Percentiles rank a stretch among this genome's conserved stretches.
Conservation (phyloP, 2,329 filamentous ascomycete genomes). For the Neofusicoccum umdonicola region DNA sequence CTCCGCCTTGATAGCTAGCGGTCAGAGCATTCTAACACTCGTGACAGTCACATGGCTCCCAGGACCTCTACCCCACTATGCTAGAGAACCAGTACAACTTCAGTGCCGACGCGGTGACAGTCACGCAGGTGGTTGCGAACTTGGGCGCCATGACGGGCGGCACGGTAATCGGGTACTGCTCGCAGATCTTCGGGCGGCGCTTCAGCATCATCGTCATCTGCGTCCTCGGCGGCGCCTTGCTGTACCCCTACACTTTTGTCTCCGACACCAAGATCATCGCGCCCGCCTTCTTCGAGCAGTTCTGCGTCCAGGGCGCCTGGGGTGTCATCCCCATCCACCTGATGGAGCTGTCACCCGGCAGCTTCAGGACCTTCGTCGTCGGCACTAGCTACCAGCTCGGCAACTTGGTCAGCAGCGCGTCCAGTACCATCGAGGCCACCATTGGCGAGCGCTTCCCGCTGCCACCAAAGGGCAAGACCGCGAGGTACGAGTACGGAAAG, state of each 20-base stretch:
- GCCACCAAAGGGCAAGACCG: constrained; percentile 44
- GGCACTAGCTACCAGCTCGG: constrained; percentile 75
- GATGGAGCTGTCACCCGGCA: constrained; percentile 71
- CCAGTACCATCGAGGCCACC: constrained; percentile 72
- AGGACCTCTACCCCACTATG: constrained; percentile 64
- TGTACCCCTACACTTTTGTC: constrained; percentile 81
- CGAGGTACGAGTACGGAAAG: constrained; percentile 62
- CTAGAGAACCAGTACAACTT: constrained; percentile 58
- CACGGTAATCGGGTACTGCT: constrained; percentile 46
- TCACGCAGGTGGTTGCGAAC: constrained; percentile 51
- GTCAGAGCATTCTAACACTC: constrained; percentile 21
- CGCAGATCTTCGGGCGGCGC: constrained; percentile 47
- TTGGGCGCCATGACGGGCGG: constrained; percentile 50
- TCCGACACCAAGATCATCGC: constrained; percentile 65
- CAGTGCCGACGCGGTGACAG: constrained; percentile 45
- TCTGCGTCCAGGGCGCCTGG: constrained; percentile 40
- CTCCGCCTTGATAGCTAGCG: constrained; percentile 2
- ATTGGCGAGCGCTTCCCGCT: constrained; percentile 75
- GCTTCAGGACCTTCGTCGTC: constrained; percentile 71
- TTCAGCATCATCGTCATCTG: constrained; percentile 49
- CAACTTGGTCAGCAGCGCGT: constrained; percentile 68
- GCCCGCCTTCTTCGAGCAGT: constrained; percentile 73
- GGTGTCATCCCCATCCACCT: constrained; percentile 55
- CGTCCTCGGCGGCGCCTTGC: constrained; percentile 67
- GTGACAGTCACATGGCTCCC: constrained; percentile 64